Percentiles rank a stretch among this genome's conserved stretches.
These are phyloP conservation scores for Amanita phalloides DNA, from an alignment of 768 basidiomycete genomes.

Conservation along the genomic window DNA sequence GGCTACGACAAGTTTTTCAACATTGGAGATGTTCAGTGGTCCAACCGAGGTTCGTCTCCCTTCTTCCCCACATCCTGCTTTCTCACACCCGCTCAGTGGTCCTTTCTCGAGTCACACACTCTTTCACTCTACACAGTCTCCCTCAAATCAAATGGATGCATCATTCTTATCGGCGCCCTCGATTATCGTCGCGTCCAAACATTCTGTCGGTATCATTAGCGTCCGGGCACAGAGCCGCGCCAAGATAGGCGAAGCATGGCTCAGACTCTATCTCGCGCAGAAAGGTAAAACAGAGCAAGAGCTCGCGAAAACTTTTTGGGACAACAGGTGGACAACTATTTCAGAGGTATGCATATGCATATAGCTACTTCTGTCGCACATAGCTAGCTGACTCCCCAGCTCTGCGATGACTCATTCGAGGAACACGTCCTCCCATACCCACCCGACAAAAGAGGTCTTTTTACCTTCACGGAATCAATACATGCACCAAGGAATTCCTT, in stretches of 20 bases:
- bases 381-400: constrained; percentile 31
- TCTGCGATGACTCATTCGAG: constrained; percentile 96
- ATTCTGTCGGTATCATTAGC: constrained; percentile 59
- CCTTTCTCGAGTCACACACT: constrained; percentile 56
- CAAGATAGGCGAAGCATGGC: constrained; percentile 75
- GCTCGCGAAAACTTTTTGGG: constrained; percentile 67
- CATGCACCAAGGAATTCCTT: constrained; percentile 49
- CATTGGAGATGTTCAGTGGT: constrained; percentile 93
- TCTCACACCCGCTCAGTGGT: constrained; percentile 39
- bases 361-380: neutral
- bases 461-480: constrained; percentile 88
- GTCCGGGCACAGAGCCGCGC: constrained; percentile 54
- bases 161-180: constrained; percentile 89
- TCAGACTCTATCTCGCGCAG: constrained; percentile 51
- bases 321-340: constrained; percentile 78
- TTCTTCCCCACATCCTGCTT: constrained; percentile 2
- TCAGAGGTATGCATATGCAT: constrained; percentile 59
- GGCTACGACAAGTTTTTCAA: constrained; percentile 99
- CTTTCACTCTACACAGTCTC: constrained; percentile 75
- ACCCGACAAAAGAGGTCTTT: constrained; percentile 76
- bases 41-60: constrained; percentile 51
- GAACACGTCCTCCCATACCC: constrained; percentile 89
- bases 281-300: constrained; percentile 62
- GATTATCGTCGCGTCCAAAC: constrained; percentile 89
- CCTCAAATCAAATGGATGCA: constrained; percentile 92